A percentile compares a stretch with the other conserved stretches of the same genome.
Evolutionary conservation across 352 stramenopile genomes (phyloP).

Genomic region (Heterotrichella gracilis): DNA sequence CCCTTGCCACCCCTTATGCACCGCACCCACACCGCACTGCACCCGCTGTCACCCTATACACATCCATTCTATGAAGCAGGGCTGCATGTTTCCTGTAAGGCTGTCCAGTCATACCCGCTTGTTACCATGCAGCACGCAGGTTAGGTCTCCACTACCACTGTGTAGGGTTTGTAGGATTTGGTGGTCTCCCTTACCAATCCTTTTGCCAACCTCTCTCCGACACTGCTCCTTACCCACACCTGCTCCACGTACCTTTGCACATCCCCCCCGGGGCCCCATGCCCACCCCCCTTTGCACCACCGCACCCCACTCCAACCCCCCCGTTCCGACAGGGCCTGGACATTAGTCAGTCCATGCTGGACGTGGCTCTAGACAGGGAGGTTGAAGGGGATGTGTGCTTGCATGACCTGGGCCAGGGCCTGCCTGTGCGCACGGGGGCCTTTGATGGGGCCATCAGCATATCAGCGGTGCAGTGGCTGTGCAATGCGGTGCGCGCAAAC

Average conservation of each 20-base stretch:
- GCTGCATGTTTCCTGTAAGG: too few species aligned
- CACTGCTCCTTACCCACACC: neutral
- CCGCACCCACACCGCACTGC: neutral
- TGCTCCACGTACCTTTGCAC: neutral
- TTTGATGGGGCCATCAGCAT: slow-evolving; percentile 98
- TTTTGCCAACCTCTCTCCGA: neutral
- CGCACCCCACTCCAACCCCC: slow-evolving; percentile 26
- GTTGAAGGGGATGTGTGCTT: slow-evolving; percentile 32
- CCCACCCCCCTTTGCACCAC: neutral
- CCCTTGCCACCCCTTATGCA: neutral
- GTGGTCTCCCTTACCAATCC: neutral
- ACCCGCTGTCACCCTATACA: too few species aligned
- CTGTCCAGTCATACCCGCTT: too few species aligned
- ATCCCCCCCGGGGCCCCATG: neutral
- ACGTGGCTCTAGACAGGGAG: slow-evolving; percentile 62
- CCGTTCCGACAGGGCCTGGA: slow-evolving; percentile 89
- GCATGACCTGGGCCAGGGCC: slow-evolving; percentile 81
- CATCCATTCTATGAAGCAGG: too few species aligned
- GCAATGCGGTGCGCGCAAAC: too few species aligned
- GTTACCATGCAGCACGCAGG: too few species aligned
- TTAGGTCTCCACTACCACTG: too few species aligned
- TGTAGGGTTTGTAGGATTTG: too few species aligned
- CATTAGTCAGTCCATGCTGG: slow-evolving; percentile 85
- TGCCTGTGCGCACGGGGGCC: slow-evolving; percentile 72
- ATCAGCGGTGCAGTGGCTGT: slow-evolving; percentile 97